Evolutionary conservation across 192 early-diverging fungal genomes (phyloP).

Genomic region (Backusella tuberculispora): DNA sequence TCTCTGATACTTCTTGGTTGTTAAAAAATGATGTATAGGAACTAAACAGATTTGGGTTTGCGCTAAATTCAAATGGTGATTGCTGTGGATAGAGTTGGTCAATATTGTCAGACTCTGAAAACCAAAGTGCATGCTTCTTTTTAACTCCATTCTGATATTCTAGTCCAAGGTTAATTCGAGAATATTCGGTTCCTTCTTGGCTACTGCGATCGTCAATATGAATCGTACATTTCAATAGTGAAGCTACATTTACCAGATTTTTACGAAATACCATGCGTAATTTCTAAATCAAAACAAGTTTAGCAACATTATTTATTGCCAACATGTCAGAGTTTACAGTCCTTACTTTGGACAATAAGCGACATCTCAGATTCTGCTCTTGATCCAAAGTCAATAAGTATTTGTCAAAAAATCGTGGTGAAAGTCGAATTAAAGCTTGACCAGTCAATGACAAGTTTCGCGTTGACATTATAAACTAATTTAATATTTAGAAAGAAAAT

Average conservation of each 20-base stretch:
- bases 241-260: neutral
- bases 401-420: constrained; percentile 3
- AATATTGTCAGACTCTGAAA: neutral
- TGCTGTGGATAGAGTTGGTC: neutral
- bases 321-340: neutral
- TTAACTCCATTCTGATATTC: neutral
- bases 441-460: constrained; percentile 15
- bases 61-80: neutral
- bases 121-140: neutral
- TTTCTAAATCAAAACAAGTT: neutral
- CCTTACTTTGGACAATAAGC: constrained; percentile 7
- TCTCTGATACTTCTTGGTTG: neutral
- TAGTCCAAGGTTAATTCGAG: neutral
- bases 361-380: neutral
- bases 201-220: neutral
- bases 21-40: neutral
- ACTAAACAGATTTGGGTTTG: neutral
- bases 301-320: too few relatives aligned
- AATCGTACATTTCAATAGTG: neutral
- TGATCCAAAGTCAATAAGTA: neutral
- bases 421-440: constrained; percentile 18
- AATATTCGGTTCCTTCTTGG: neutral
- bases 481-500: neutral
- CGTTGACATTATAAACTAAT: constrained; percentile 16
- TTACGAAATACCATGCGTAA: constrained; percentile 7